Conservation (phyloP, 139 green algal species). For the Nannochloris sp. region DNA sequence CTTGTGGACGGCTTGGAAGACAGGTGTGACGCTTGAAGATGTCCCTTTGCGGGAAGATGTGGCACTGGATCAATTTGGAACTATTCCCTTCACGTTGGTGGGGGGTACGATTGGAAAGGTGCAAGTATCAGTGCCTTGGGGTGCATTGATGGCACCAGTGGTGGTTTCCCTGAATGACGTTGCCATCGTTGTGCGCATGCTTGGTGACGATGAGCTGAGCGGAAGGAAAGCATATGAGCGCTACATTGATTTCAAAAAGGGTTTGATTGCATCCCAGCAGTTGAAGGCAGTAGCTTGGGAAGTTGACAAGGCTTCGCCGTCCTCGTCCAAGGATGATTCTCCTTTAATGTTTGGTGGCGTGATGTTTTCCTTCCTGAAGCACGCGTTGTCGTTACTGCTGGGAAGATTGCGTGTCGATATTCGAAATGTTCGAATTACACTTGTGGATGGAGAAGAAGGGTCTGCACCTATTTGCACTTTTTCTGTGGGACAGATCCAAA, state of each 20-base stretch:
- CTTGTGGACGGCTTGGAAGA: conserved; percentile 45
- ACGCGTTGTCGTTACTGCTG: conserved; percentile 45
- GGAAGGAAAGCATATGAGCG: conserved; percentile 16
- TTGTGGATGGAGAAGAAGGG: neutral
- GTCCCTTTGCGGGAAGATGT: conserved; percentile 33
- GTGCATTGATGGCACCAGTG: conserved; percentile 25
- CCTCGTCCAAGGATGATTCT: neutral
- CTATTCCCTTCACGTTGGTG: conserved; percentile 36
- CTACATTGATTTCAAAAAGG: conserved; percentile 58
- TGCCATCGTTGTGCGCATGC: conserved; percentile 7
- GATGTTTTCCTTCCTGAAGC: conserved; percentile 39
- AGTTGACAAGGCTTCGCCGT: neutral
- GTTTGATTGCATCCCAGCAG: conserved; percentile 61
- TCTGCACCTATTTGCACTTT: neutral
- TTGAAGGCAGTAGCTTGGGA: conserved; percentile 16
- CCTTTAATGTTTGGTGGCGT: conserved; percentile 8
- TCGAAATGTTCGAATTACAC: conserved; percentile 29
- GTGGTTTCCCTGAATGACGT: conserved; percentile 32
- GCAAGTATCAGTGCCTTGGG: conserved; percentile 34
- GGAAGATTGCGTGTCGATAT: conserved; percentile 63
- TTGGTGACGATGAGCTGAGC: conserved; percentile 22
- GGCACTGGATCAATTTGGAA: conserved; percentile 21
- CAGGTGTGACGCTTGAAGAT: conserved; percentile 40
- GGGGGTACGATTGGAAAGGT: conserved; percentile 29
- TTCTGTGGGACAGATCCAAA: no score